These are phyloP conservation scores for Oryza rufipogon DNA, from an alignment of 176 grass and related monocot genomes.

Conservation along the genomic window DNA sequence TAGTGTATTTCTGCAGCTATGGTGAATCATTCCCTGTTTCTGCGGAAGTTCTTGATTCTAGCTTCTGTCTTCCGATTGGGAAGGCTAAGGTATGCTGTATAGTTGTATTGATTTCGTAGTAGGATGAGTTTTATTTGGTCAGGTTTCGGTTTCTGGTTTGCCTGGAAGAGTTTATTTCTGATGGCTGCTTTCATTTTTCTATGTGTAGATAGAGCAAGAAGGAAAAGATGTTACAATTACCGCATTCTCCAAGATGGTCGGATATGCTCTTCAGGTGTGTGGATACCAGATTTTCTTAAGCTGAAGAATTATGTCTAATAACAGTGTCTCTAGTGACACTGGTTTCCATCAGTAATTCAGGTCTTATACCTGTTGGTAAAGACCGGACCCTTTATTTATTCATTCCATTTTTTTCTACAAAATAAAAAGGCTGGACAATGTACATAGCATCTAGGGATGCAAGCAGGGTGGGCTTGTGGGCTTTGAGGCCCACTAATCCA, in stretches of 20 bases:
- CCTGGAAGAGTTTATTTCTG: background rate
- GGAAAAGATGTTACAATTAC: constrained; percentile 96
- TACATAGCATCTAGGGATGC: background rate
- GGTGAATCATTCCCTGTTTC: constrained; percentile 92
- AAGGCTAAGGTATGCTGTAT: constrained; percentile 82
- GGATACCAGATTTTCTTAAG: constrained; percentile 29
- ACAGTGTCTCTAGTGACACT: background rate
- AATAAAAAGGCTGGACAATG: background rate
- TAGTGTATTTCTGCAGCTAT: constrained; percentile 66
- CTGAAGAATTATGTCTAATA: constrained; percentile 10
- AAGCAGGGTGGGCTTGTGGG: too few relatives aligned
- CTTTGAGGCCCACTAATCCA: too few relatives aligned
- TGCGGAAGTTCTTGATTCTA: constrained; percentile 94
- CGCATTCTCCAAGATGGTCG: constrained; percentile 98
- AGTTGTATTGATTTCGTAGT: background rate
- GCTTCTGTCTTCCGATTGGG: constrained; percentile 90
- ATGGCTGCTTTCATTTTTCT: background rate
- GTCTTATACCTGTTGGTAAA: background rate
- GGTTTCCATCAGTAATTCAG: background rate
- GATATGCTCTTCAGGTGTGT: constrained; percentile 87
- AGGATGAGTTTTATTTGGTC: background rate
- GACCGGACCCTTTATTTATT: constrained; percentile 2
- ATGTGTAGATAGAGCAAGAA: constrained; percentile 75
- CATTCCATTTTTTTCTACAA: background rate
- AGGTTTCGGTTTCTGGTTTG: background rate